Evolutionary conservation across 495 filamentous ascomycete genomes (phyloP).

Genomic region (Chaetomium tenue): DNA sequence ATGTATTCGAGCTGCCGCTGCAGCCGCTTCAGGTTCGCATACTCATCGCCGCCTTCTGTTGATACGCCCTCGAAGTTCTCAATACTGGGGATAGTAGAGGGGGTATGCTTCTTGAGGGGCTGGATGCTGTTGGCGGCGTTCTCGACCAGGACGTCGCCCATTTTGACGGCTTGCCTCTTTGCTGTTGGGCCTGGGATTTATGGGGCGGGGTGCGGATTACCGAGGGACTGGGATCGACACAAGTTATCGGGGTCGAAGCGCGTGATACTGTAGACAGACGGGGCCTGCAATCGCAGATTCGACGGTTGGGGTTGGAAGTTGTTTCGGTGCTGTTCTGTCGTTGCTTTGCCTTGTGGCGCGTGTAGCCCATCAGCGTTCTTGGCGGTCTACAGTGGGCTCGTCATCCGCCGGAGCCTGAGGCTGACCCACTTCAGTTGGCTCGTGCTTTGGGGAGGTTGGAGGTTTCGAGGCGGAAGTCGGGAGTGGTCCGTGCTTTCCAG

Average conservation of each 20-base stretch:
- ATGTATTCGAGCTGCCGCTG: slow-evolving; percentile 98
- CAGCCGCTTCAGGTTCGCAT: slow-evolving; percentile 89
- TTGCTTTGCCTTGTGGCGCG: slow-evolving; percentile 36
- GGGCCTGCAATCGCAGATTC: slow-evolving; percentile 1
- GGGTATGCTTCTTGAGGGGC: slow-evolving; percentile 72
- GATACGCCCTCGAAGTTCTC: slow-evolving; percentile 80
- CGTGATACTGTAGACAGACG: neutral
- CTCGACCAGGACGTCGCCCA: slow-evolving; percentile 84
- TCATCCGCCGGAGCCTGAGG: slow-evolving; percentile 36
- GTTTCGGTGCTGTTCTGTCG: slow-evolving; percentile 27
- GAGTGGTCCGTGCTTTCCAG: too few relatives aligned
- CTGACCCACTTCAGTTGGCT: slow-evolving; percentile 13
- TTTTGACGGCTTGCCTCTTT: slow-evolving; percentile 40
- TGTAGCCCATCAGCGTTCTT: slow-evolving; percentile 23
- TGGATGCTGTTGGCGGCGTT: slow-evolving; percentile 68
- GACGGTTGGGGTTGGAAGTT: slow-evolving; percentile 14
- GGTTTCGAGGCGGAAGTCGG: neutral
- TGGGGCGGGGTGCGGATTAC: neutral
- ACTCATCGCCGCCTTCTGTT: slow-evolving; percentile 85
- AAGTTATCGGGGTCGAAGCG: neutral
- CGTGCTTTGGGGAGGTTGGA: slow-evolving; percentile 13
- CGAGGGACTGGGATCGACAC: neutral
- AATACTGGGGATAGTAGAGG: slow-evolving; percentile 85
- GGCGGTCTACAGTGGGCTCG: slow-evolving; percentile 28
- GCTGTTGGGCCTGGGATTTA: neutral